Conservation (phyloP, 192 early-diverging fungal genomes). For the Coemansia guatemalensis region DNA sequence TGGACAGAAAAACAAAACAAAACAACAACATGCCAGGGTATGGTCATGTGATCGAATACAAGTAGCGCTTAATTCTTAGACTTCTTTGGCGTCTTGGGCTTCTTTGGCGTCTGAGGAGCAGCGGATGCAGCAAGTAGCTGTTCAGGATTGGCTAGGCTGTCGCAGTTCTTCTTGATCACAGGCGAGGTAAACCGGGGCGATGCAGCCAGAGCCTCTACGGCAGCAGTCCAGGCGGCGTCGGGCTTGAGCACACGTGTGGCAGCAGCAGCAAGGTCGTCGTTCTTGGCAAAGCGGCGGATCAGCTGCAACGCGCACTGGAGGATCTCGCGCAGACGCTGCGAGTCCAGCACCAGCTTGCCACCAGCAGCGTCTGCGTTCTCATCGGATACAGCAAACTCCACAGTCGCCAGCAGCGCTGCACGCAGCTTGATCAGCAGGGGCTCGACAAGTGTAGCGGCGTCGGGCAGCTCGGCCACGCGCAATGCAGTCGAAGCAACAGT, state of each 20-base stretch:
- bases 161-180: slow-evolving; percentile 17
- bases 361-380: slow-evolving; percentile 22
- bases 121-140: not conserved
- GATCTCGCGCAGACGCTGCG: slow-evolving; percentile 37
- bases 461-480: slow-evolving; percentile 9
- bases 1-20: not conserved
- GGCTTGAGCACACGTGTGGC: slow-evolving; percentile 8
- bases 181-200: slow-evolving; percentile 18
- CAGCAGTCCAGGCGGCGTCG: slow-evolving; percentile 22
- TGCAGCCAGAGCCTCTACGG: slow-evolving; percentile 14
- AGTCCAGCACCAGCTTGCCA: slow-evolving; percentile 22
- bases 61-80: too few species aligned
- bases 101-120: too few species aligned
- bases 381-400: slow-evolving; percentile 20
- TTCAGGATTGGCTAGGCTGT: not conserved
- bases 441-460: not conserved
- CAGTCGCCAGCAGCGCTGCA: slow-evolving; percentile 20
- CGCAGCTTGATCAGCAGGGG: slow-evolving; percentile 13
- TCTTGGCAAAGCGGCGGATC: slow-evolving; percentile 9
- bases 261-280: slow-evolving; percentile 9
- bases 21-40: not conserved
- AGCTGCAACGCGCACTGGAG: slow-evolving; percentile 15
- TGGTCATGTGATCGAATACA: not conserved
- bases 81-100: slow-evolving; percentile 7
- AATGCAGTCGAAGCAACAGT: slow-evolving; percentile 1